Conservation (phyloP, 306 rosid species). For the Cyamopsis tetragonoloba region DNA sequence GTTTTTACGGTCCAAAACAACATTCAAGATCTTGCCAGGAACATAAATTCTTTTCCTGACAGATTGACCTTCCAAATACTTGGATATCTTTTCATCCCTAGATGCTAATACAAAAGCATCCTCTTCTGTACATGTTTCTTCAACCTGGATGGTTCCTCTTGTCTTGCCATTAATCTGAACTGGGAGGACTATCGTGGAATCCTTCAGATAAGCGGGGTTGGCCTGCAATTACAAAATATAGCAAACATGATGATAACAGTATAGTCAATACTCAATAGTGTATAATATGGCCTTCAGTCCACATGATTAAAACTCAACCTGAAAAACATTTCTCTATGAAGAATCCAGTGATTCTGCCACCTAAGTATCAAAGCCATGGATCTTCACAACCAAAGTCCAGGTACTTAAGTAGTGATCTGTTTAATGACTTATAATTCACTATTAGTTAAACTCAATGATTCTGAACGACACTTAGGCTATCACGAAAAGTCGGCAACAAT, state of each 20-base stretch:
- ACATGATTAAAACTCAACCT: background rate
- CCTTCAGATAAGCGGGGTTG: conserved; percentile 67
- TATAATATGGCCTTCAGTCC: background rate
- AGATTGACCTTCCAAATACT: conserved; percentile 58
- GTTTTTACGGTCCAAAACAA: conserved; percentile 71
- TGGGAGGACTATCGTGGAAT: conserved; percentile 65
- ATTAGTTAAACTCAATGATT: background rate
- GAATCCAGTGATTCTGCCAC: background rate
- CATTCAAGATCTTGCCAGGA: conserved; percentile 84
- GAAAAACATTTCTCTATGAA: background rate
- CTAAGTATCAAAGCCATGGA: background rate
- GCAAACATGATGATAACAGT: no score
- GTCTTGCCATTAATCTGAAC: conserved; percentile 97
- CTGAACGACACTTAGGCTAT: background rate
- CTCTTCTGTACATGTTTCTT: conserved; percentile 82
- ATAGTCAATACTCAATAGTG: background rate
- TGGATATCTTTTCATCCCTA: conserved; percentile 71
- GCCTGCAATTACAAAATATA: conserved; percentile 48
- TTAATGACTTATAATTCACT: background rate
- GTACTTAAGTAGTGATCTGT: background rate
- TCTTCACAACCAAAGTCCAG: background rate
- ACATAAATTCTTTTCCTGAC: conserved; percentile 74
- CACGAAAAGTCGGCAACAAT: background rate
- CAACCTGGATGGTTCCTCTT: conserved; percentile 85
- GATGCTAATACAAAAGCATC: conserved; percentile 70